Percentiles rank a stretch among this genome's conserved stretches.
phyloP scores from a whole-genome alignment of 495 filamentous ascomycete genomes.

The Penicillium daleae region DNA sequence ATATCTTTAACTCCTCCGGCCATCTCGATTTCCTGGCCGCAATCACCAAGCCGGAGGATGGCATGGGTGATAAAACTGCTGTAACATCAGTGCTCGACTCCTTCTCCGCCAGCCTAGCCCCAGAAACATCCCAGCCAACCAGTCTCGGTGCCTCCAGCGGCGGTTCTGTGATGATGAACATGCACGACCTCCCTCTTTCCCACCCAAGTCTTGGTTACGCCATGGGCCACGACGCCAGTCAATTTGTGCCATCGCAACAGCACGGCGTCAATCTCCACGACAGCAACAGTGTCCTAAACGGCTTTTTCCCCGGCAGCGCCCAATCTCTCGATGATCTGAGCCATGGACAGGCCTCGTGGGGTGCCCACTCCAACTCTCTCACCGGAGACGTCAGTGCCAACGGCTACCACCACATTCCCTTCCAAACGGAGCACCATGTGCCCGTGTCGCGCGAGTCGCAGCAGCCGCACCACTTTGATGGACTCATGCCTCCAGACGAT shows the following conservation, averaged over 20 bases:
- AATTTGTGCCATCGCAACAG: constrained; percentile 43
- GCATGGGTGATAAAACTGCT: constrained; percentile 44
- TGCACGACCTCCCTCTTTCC: constrained; percentile 47
- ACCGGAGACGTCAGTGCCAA: constrained; percentile 36
- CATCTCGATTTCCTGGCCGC: constrained; percentile 43
- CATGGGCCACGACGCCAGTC: constrained; percentile 38
- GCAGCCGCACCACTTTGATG: constrained; percentile 42
- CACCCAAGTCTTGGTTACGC: constrained; percentile 40
- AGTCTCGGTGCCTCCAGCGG: constrained; percentile 36
- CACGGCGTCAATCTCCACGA: constrained; percentile 41
- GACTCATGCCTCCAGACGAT: constrained; percentile 43
- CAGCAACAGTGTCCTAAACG: constrained; percentile 40
- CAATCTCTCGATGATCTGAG: constrained; percentile 47
- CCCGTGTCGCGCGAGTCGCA: constrained; percentile 43
- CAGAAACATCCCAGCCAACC: constrained; percentile 39
- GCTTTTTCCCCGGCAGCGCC: constrained; percentile 34
- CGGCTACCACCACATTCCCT: constrained; percentile 44
- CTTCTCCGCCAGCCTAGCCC: constrained; percentile 39
- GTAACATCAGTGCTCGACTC: constrained; percentile 48
- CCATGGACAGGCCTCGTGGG: constrained; percentile 42
- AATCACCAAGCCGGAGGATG: constrained; percentile 45
- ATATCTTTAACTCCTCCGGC: constrained; percentile 41
- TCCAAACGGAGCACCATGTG: constrained; percentile 39
- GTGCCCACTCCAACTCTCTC: constrained; percentile 38
- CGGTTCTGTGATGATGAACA: constrained; percentile 43